Percentiles rank a stretch among this genome's conserved stretches.
Evolutionary conservation across 371 early-diverging fungal species (phyloP).

Genomic region (Rhizomucor pusillus): DNA sequence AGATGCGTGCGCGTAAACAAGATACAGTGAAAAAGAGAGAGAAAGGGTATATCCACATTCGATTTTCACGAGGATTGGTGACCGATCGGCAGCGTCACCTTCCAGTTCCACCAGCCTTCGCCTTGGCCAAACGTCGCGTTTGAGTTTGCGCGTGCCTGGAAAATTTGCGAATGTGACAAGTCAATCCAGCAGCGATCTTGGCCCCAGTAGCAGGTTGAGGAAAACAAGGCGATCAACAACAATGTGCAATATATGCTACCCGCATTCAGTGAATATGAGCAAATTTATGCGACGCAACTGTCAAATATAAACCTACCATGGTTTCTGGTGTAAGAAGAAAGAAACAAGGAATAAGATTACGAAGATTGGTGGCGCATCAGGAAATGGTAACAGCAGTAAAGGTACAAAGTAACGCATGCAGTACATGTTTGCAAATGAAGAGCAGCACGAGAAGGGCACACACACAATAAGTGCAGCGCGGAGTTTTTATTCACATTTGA

Average conservation of each 20-base stretch:
- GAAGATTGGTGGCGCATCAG: conserved; percentile 67
- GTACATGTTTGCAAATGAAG: no score
- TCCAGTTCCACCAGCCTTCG: conserved; percentile 54
- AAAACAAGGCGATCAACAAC: conserved; percentile 55
- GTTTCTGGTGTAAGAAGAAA: conserved; percentile 63
- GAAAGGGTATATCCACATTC: conserved; percentile 1
- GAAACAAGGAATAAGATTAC: conserved; percentile 61
- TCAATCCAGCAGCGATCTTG: conserved; percentile 69
- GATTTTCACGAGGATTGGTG: not conserved
- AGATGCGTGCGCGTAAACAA: not conserved
- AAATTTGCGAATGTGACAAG: conserved; percentile 39
- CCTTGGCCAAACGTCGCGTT: conserved; percentile 50
- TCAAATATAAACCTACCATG: conserved; percentile 66
- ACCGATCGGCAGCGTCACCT: conserved; percentile 43
- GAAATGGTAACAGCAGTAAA: conserved; percentile 61
- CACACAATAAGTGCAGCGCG: no score
- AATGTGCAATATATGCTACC: conserved; percentile 63
- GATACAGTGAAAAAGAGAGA: conserved; percentile 1
- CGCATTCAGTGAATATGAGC: not conserved
- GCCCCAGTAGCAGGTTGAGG: conserved; percentile 71
- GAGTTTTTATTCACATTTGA: no score
- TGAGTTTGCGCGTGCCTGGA: conserved; percentile 39
- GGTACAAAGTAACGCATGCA: conserved; percentile 68
- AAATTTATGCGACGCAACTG: no score
- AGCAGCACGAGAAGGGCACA: no score